These are phyloP conservation scores for Scalesia atractyloides DNA, from an alignment of 129 eudicot genomes.

Conservation along the genomic window DNA sequence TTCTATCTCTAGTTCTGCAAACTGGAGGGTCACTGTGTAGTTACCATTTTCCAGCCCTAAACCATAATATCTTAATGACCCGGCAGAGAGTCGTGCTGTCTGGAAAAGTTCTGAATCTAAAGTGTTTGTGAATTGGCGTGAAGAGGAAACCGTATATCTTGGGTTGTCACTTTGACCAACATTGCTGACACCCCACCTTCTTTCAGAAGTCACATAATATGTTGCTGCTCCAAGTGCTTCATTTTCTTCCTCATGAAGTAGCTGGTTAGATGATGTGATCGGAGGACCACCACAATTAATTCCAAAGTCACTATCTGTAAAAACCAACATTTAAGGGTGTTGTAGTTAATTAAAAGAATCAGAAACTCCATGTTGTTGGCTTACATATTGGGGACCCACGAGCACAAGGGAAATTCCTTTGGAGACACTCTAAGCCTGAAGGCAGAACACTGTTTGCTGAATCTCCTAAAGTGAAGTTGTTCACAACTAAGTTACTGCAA, in stretches of 20 bases:
- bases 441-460: constrained; percentile 53
- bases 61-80: constrained; percentile 83
- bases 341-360: background rate
- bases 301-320: constrained; percentile 69
- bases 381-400: constrained; percentile 66
- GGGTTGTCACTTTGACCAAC: constrained; percentile 57
- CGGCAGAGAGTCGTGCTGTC: constrained; percentile 72
- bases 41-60: constrained; percentile 78
- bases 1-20: constrained; percentile 55
- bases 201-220: constrained; percentile 40
- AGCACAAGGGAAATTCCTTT: constrained; percentile 67
- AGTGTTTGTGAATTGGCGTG: constrained; percentile 49
- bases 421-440: constrained; percentile 67
- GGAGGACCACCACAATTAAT: constrained; percentile 71
- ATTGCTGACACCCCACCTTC: constrained; percentile 89
- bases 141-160: constrained; percentile 16
- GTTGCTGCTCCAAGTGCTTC: constrained; percentile 63
- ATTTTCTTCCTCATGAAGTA: constrained; percentile 53
- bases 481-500: constrained; percentile 76
- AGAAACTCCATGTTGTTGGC: constrained; percentile 32
- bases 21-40: constrained; percentile 62
- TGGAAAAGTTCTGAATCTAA: constrained; percentile 68
- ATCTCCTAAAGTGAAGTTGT: constrained; percentile 57
- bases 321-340: background rate
- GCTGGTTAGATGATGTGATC: constrained; percentile 38